These are phyloP conservation scores for Canavalia gladiata DNA, from an alignment of 306 rosid species.

Conservation along the genomic window DNA sequence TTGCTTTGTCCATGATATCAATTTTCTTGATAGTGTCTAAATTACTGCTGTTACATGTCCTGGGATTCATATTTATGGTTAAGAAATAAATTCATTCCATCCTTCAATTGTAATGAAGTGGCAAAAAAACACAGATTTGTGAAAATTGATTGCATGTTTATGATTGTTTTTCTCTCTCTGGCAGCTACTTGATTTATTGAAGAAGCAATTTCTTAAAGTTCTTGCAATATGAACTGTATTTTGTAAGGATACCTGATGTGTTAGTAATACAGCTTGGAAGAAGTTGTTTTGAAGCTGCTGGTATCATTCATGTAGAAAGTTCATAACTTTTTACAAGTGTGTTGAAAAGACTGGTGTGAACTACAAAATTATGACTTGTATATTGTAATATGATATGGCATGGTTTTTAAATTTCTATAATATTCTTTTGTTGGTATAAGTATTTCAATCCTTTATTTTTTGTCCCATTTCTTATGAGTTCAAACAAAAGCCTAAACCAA, in stretches of 20 bases:
- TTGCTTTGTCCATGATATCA: slow-evolving; percentile 5
- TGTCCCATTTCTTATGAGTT: neutral
- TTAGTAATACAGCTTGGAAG: no score
- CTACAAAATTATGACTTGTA: neutral
- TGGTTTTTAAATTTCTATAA: neutral
- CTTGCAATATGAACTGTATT: no score
- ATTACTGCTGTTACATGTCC: neutral
- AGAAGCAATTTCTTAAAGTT: no score
- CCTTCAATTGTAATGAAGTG: neutral
- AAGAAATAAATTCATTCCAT: neutral
- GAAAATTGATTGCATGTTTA: no score
- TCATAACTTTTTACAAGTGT: no score
- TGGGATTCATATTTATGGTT: neutral
- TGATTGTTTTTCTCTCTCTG: no score
- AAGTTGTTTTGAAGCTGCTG: no score
- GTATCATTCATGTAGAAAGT: no score
- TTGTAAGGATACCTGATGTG: no score
- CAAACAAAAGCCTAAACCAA: neutral
- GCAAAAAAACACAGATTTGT: no score
- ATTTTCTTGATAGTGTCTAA: neutral
- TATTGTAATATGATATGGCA: neutral
- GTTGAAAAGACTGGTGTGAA: neutral
- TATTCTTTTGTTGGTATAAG: neutral
- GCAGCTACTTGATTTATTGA: no score
- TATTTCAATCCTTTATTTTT: neutral